These are phyloP conservation scores for Magnolia kwangsiensis DNA, from an alignment of 164 flowering plant species.

Conservation along the genomic window DNA sequence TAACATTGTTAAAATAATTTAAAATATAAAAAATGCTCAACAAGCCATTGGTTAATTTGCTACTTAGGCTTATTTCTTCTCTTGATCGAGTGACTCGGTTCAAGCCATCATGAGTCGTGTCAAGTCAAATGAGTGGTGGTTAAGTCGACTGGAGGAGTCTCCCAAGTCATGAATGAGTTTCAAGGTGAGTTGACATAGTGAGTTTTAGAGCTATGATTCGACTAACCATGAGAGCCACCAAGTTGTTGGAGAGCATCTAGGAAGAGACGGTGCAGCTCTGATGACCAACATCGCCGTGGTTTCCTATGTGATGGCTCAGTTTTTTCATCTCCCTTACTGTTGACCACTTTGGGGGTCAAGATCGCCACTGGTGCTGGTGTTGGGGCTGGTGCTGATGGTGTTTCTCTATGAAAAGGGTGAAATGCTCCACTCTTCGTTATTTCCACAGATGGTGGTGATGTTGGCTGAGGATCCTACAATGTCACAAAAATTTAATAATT, in stretches of 20 bases:
- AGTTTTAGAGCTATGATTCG: not conserved
- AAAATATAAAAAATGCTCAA: too few relatives aligned
- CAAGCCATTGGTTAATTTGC: too few relatives aligned
- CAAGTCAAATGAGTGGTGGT: not conserved
- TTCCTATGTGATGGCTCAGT: slow-evolving; percentile 48
- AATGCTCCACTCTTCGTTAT: slow-evolving; percentile 70
- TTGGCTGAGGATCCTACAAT: not conserved
- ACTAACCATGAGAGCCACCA: slow-evolving; percentile 86
- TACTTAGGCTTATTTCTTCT: too few relatives aligned
- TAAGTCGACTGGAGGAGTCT: too few relatives aligned
- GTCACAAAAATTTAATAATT: not conserved
- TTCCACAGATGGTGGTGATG: not conserved
- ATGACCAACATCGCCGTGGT: slow-evolving; percentile 83
- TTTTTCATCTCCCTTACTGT: slow-evolving; percentile 30
- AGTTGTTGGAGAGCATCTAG: slow-evolving; percentile 76
- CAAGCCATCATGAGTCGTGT: too few relatives aligned
- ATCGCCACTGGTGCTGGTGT: slow-evolving; percentile 23
- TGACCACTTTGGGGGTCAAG: slow-evolving; percentile 27
- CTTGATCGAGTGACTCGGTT: too few relatives aligned
- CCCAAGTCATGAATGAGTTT: too few relatives aligned
- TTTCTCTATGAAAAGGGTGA: slow-evolving; percentile 49
- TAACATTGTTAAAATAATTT: too few relatives aligned
- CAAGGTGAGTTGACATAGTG: not conserved
- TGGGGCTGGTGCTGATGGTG: slow-evolving; percentile 12
- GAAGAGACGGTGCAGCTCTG: slow-evolving; percentile 77